Conservation (phyloP, 73 alveolate genomes). For the Paramecium sexaurelia region DNA sequence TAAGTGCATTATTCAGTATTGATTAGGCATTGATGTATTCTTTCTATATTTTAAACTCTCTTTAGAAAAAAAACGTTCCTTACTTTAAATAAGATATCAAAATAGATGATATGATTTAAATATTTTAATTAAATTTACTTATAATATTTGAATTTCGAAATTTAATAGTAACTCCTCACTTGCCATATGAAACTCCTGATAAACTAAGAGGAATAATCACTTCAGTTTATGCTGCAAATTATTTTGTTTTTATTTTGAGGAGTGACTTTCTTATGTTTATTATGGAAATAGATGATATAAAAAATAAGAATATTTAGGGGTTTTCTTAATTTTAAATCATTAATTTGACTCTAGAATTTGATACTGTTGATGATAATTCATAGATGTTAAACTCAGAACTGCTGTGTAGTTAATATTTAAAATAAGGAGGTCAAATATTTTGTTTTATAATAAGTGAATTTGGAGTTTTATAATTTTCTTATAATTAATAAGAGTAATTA, state of each 20-base stretch:
- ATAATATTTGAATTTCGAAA: too few relatives aligned
- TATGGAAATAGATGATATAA: neutral
- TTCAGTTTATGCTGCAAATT: neutral
- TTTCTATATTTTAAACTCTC: slow-evolving; percentile 92
- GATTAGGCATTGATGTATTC: slow-evolving; percentile 92
- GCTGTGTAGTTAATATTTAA: neutral
- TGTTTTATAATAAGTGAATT: too few relatives aligned
- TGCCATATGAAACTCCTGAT: neutral
- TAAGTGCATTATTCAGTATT: slow-evolving; percentile 92
- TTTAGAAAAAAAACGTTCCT: slow-evolving; percentile 73
- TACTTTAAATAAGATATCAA: slow-evolving; percentile 15
- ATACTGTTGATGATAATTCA: too few relatives aligned
- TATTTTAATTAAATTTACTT: too few relatives aligned
- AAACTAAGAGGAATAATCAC: neutral
- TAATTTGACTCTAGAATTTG: too few relatives aligned
- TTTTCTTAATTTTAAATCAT: too few relatives aligned
- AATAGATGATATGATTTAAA: neutral
- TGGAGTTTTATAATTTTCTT: neutral
- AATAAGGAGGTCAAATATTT: neutral
- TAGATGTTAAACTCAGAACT: neutral
- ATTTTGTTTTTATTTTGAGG: neutral
- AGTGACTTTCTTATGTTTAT: neutral
- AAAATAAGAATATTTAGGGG: neutral
- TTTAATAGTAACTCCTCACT: neutral
- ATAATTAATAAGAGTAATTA: neutral